These are phyloP conservation scores for Cystobasidium onofrii DNA, from an alignment of 768 basidiomycete genomes.

Conservation along the genomic window DNA sequence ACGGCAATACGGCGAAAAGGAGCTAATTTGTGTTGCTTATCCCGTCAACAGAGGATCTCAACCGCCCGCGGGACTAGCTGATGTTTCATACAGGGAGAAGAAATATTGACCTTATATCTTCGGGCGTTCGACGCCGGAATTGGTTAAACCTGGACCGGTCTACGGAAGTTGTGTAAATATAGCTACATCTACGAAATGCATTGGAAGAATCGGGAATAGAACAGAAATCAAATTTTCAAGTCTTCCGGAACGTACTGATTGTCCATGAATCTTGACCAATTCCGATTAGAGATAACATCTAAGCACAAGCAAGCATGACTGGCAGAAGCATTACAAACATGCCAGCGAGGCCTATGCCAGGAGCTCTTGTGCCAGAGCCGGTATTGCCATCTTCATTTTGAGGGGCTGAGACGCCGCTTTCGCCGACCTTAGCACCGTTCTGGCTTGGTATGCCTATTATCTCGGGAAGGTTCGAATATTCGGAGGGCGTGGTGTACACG, in stretches of 20 bases:
- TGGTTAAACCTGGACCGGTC: too few relatives aligned
- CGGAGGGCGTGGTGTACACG: constrained; percentile 19
- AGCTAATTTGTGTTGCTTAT: neutral
- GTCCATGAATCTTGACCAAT: too few relatives aligned
- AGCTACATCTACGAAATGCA: too few relatives aligned
- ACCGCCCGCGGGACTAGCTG: neutral
- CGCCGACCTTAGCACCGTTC: neutral
- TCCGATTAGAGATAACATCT: too few relatives aligned
- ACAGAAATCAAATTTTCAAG: too few relatives aligned
- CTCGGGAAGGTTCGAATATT: neutral
- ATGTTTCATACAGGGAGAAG: too few relatives aligned
- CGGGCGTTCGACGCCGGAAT: too few relatives aligned
- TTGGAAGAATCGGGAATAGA: too few relatives aligned
- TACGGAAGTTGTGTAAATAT: too few relatives aligned
- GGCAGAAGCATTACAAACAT: neutral
- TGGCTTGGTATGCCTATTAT: neutral
- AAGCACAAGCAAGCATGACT: neutral
- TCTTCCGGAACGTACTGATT: too few relatives aligned
- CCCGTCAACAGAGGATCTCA: neutral
- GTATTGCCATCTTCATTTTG: neutral
- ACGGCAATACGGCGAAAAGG: too few relatives aligned
- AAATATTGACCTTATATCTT: too few relatives aligned
- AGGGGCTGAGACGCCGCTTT: neutral
- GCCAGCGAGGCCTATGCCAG: neutral
- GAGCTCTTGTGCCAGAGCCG: neutral